Percentiles rank a stretch among this genome's conserved stretches.
Conservation (phyloP, 2,329 filamentous ascomycete species). For the Botrytis fabae region DNA sequence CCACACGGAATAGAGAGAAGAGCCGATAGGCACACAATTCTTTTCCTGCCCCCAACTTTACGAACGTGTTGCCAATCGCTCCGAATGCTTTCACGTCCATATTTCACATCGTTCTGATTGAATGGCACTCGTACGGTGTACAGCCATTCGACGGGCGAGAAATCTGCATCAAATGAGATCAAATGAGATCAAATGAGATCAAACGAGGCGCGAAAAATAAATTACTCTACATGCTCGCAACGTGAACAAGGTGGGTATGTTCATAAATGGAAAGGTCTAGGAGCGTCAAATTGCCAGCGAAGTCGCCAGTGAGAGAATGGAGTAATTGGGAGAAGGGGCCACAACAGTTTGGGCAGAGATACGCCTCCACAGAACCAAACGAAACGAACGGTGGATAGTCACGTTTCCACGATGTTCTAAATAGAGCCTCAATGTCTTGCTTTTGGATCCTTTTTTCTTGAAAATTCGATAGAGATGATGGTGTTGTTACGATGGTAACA, state of each 20-base stretch:
- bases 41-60: not conserved
- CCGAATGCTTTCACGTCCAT: not conserved
- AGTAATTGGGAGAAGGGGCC: constrained; percentile 5
- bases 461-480: constrained; percentile 6
- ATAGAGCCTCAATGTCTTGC: constrained; percentile 9
- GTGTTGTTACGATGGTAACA: not conserved
- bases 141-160: not conserved
- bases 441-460: constrained; percentile 7
- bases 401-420: constrained; percentile 17
- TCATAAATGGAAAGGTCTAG: constrained; percentile 27
- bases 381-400: constrained; percentile 12
- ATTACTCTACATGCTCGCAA: not conserved
- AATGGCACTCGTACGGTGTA: not conserved
- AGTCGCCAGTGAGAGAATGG: constrained; percentile 12
- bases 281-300: constrained; percentile 19
- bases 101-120: not conserved
- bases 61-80: constrained; percentile 20
- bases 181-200: constrained; percentile 4
- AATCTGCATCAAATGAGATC: constrained; percentile 4
- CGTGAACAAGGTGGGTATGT: constrained; percentile 3
- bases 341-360: constrained; percentile 8
- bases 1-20: not conserved
- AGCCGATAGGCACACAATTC: constrained; percentile 20
- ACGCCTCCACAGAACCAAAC: constrained; percentile 1
- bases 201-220: not conserved